These are phyloP conservation scores for Saccharomycopsis sp. DNA, from an alignment of 805 yeast species.

Conservation along the genomic window DNA sequence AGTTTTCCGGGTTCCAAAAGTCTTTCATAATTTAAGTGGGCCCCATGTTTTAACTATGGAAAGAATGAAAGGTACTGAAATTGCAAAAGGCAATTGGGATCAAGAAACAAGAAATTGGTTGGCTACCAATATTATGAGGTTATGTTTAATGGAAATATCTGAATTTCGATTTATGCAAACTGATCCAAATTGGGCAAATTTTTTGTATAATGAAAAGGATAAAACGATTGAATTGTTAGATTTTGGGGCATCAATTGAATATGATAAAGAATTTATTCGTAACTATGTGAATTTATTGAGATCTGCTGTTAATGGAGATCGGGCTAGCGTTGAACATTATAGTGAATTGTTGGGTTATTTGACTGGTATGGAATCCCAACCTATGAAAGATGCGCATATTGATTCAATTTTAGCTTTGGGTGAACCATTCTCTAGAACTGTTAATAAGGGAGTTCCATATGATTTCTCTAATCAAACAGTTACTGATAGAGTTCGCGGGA, in stretches of 20 bases:
- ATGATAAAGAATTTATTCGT: slow-evolving; percentile 55
- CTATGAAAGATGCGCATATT: slow-evolving; percentile 88
- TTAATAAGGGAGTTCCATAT: slow-evolving; percentile 44
- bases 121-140: slow-evolving; percentile 77
- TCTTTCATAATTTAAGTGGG: slow-evolving; percentile 70
- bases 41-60: slow-evolving; percentile 87
- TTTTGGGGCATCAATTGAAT: slow-evolving; percentile 92
- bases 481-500: slow-evolving; percentile 84
- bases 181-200: slow-evolving; percentile 99
- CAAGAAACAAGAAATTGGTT: slow-evolving; percentile 76
- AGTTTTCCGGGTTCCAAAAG: slow-evolving; percentile 74
- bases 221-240: slow-evolving; percentile 78
- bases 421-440: slow-evolving; percentile 73
- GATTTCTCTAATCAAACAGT: slow-evolving; percentile 83
- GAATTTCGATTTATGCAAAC: slow-evolving; percentile 91
- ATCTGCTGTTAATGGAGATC: slow-evolving; percentile 66
- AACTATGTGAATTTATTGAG: slow-evolving; percentile 67
- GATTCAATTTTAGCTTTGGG: slow-evolving; percentile 87
- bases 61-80: slow-evolving; percentile 73
- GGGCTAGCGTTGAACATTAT: slow-evolving; percentile 52
- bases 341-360: slow-evolving; percentile 77
- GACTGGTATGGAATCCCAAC: slow-evolving; percentile 82
- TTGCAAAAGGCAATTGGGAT: slow-evolving; percentile 65
- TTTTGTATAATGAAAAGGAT: slow-evolving; percentile 69
- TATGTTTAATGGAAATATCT: slow-evolving; percentile 81